These are phyloP conservation scores for Nicotiana sylvestris DNA, from an alignment of 257 asterid genomes.

Conservation along the genomic window DNA sequence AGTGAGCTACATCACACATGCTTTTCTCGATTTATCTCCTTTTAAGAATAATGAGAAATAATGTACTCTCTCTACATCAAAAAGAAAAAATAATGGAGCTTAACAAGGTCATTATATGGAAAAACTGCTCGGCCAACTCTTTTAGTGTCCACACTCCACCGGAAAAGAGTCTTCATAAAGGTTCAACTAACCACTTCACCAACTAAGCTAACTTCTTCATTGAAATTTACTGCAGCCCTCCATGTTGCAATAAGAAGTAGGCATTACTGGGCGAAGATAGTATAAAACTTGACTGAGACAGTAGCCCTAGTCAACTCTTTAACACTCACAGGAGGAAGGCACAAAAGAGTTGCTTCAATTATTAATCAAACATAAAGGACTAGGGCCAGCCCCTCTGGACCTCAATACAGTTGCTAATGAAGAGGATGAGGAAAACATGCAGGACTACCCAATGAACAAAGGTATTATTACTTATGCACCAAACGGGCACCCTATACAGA, in stretches of 20 bases:
- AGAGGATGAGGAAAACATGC: not conserved
- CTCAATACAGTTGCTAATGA: not conserved
- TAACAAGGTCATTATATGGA: not conserved
- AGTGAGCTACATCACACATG: not conserved
- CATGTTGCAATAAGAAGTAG: not conserved
- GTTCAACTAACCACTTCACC: not conserved
- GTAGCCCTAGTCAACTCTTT: not conserved
- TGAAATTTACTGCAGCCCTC: not conserved
- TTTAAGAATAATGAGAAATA: not conserved
- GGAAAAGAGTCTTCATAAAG: not conserved
- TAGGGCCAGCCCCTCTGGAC: not conserved
- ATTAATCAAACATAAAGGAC: not conserved
- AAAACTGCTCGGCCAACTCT: not conserved
- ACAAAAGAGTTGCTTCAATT: not conserved
- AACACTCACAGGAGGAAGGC: not conserved
- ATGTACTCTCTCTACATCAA: not conserved
- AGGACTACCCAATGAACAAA: not conserved
- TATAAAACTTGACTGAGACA: not conserved
- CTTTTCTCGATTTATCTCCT: not conserved
- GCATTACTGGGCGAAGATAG: not conserved
- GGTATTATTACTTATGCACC: not conserved
- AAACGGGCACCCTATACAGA: not conserved
- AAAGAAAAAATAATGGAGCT: not conserved
- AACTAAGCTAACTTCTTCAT: not conserved
- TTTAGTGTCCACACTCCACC: not conserved